Base-by-base conservation (phyloP, 805 yeast genomes). In the Metschnikowia orientalis region DNA sequence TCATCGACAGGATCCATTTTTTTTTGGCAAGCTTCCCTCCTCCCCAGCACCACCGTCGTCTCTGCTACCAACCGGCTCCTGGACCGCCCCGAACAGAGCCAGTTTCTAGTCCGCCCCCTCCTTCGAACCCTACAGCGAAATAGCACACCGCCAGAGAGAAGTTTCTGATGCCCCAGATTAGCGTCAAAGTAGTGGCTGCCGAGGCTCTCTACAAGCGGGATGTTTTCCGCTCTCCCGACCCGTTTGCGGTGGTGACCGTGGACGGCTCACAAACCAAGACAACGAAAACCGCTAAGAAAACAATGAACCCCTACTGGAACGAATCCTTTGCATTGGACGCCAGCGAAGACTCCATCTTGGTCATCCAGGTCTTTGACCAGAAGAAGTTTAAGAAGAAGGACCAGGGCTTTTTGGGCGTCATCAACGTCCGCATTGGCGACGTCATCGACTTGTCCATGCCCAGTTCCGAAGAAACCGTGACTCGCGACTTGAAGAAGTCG, bases 271-370 rank as follows among this genome's bases (percentile, higher is more conserved):
- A 92, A 56, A 92, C 97, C 2, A 87, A 87, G 54, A 83, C 96
- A 12, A 92, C 99, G 2, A 78, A 87, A 31, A 92, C 95, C 21
- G 92, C 94, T 18, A 86, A 87, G 53, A 88, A 86, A 61, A 92
- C 97, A 2, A 67, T 90, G 48, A 87, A 92, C 53, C 99, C 99
- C 8, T 92, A 89, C 62, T 92, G 99, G 99, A 89, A 92, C 61
- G 96, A 92, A 61, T 67, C 83, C 2, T 92, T 90, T 53, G 75
- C 75, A 35, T 88, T 92, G 60, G 73, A 72, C 34, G 70, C 79
- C 38, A 83, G 80, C 24, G 95, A 84, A 51, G 82, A 82, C 52
- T 82, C 95, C 6, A 84, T 89, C 26, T 67, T 92, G 32, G 95
- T 90, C 9, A 77, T 92, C 41, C 97, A 92, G 59, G 92, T 92